These are phyloP conservation scores for Candolleomyces efflorescens DNA, from an alignment of 768 basidiomycete species.

Conservation along the genomic window DNA sequence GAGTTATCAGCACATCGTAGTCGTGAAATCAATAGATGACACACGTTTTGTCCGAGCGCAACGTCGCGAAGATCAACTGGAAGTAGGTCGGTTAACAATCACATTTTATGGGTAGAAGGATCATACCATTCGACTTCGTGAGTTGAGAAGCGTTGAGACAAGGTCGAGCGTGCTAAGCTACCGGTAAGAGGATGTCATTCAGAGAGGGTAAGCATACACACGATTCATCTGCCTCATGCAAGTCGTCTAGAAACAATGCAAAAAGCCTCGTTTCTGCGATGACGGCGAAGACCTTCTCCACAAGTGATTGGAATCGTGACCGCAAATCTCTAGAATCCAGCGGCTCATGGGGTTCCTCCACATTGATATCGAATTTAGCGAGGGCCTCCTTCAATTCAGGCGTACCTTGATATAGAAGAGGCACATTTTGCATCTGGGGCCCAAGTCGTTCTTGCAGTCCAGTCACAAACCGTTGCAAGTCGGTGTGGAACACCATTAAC, in stretches of 20 bases:
- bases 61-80: constrained; percentile 61
- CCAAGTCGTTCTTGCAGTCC: constrained; percentile 58
- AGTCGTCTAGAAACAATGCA: constrained; percentile 68
- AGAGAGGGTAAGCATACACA: constrained; percentile 20
- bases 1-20: neutral
- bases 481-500: constrained; percentile 69
- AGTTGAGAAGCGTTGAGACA: constrained; percentile 58
- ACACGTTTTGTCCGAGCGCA: constrained; percentile 54
- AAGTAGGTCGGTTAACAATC: constrained; percentile 5
- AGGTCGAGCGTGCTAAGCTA: constrained; percentile 57
- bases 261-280: constrained; percentile 68
- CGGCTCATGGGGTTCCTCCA: constrained; percentile 49
- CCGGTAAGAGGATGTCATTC: neutral
- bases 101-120: neutral
- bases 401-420: constrained; percentile 66
- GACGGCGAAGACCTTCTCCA: constrained; percentile 65
- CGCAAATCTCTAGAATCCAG: constrained; percentile 58
- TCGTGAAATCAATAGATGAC: neutral
- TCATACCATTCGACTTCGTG: constrained; percentile 59
- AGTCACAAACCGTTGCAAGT: constrained; percentile 61
- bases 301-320: constrained; percentile 65
- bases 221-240: constrained; percentile 74
- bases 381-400: constrained; percentile 67
- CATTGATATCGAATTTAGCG: constrained; percentile 45
- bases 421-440: constrained; percentile 65